Conservation (phyloP, 163 green algal species). For the Picocystis sp. region DNA sequence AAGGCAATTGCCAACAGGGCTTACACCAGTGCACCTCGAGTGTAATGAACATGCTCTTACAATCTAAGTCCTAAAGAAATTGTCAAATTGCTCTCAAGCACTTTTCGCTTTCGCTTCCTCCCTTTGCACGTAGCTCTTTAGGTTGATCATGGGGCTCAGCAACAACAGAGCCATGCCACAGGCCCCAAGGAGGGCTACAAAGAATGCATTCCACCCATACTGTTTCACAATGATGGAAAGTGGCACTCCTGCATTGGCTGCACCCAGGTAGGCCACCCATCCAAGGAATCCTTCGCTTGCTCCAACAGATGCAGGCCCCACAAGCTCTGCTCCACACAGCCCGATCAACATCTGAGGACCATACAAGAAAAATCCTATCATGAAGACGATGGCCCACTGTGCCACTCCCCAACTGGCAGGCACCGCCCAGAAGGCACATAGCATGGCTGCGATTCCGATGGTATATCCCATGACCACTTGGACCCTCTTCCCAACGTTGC, state of each 20-base stretch:
- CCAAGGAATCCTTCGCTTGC: slow-evolving; percentile 89
- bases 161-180: slow-evolving; percentile 67
- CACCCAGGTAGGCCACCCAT: slow-evolving; percentile 88
- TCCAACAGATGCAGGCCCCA: slow-evolving; percentile 74
- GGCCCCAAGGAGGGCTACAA: slow-evolving; percentile 59
- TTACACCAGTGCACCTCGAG: too few relatives aligned
- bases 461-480: slow-evolving; percentile 74
- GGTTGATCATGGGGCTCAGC: slow-evolving; percentile 74
- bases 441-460: slow-evolving; percentile 63
- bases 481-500: slow-evolving; percentile 60
- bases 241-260: slow-evolving; percentile 66
- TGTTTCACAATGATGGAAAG: slow-evolving; percentile 80
- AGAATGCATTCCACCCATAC: slow-evolving; percentile 76
- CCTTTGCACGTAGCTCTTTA: slow-evolving; percentile 50
- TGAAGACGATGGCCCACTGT: slow-evolving; percentile 81
- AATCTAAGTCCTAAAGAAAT: too few relatives aligned
- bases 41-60: too few relatives aligned
- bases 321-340: slow-evolving; percentile 82
- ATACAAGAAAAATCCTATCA: slow-evolving; percentile 89
- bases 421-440: slow-evolving; percentile 52
- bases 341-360: slow-evolving; percentile 85
- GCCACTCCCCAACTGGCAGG: slow-evolving; percentile 38
- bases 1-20: too few relatives aligned
- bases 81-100: too few relatives aligned
- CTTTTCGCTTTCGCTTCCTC: too few relatives aligned